Evolutionary conservation across 371 early-diverging fungal species (phyloP), one percentile per base, ranked within the genome.

Genomic region (Sporodiniella umbellata): DNA sequence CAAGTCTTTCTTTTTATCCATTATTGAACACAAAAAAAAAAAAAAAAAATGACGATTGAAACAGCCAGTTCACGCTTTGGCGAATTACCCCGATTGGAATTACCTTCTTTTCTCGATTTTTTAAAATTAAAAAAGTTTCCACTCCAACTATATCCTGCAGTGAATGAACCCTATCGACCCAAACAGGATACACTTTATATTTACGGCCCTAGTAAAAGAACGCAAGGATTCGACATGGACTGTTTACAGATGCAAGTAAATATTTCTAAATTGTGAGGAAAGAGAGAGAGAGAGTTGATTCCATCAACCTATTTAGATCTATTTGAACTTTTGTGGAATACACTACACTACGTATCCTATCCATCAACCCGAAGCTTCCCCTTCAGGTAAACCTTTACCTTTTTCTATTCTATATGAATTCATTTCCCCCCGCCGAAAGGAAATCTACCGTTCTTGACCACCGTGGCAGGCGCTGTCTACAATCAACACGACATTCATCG

Each of bases 51-150:
- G n/a, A 55, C 48, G 25, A 46, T 52, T 26, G 39, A 40, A 19
- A 58, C 62, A 48, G 56, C 58, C 6, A 55, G 58, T 42, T 58
- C 71, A 42, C 60, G 56, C 35, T 63, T 38, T 39, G 63, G 63
- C 5, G 48, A 54, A 18, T 53, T 75, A 28, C 75, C 75, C 11
- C 62, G 56, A 0, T 22, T 75, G 5, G 67, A 75, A 30, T 44
- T 75, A 3, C 76, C 76, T 23, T 46, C 68, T 1, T 71, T 45
- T 23, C 50, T 75, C 8, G 64, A 71, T n/a, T 72, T 72, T 48
- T 51, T 75, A 7, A 75, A 75, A 42, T 48, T 75, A 1, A 72
- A 71, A 28, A 59, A 61, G 25, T 73, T 77, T 45, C 78, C 78
- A 11, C 57, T 71, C 19, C 71, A 67, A 23, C 54, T 63, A 3